Evolutionary conservation across 345 rosid genomes (phyloP).

Genomic region (Moricandia arvensis): DNA sequence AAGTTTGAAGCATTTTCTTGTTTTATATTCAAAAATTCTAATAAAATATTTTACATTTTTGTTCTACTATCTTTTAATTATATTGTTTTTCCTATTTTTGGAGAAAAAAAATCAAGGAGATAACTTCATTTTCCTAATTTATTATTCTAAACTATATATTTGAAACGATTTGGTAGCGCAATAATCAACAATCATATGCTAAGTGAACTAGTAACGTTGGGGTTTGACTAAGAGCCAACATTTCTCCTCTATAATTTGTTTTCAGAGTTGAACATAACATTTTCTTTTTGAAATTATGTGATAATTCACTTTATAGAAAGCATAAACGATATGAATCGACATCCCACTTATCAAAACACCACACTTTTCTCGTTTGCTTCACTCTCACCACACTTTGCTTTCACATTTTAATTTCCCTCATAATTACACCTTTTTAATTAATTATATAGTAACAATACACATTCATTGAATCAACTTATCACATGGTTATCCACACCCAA

Average conservation of each 20-base stretch:
- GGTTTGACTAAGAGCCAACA: neutral
- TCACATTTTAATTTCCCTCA: constrained; percentile 8
- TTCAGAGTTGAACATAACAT: constrained; percentile 8
- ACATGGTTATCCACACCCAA: neutral
- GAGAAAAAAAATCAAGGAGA: neutral
- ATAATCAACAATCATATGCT: neutral
- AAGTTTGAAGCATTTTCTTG: constrained; percentile 3
- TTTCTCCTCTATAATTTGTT: neutral
- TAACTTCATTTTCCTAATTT: neutral
- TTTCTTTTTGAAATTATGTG: constrained; percentile 4
- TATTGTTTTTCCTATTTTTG: neutral
- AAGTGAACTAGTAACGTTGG: neutral
- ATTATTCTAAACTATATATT: neutral
- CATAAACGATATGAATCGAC: constrained; percentile 39
- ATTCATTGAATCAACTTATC: neutral
- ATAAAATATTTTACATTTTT: neutral
- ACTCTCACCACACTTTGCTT: constrained; percentile 8
- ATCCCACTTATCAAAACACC: constrained; percentile 39
- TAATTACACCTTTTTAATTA: constrained; percentile 2
- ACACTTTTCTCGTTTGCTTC: constrained; percentile 16
- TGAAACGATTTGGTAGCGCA: neutral
- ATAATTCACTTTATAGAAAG: constrained; percentile 39
- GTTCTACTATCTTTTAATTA: neutral
- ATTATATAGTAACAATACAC: neutral
- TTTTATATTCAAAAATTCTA: neutral